Conservation (phyloP, 108 stramenopile genomes). For the Fragilaria radians region DNA sequence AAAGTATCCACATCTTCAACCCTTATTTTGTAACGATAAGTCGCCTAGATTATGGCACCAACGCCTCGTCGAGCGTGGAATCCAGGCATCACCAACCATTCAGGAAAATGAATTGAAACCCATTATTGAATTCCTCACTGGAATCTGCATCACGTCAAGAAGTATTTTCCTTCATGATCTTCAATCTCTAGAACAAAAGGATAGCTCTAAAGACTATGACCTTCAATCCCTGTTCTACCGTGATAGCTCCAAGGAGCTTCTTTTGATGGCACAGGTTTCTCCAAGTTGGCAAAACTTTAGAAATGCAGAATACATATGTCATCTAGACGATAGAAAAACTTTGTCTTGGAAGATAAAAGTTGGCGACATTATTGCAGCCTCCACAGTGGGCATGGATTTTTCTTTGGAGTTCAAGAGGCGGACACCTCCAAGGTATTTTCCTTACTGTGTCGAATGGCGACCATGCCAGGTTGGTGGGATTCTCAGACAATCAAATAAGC, state of each 20-base stretch:
- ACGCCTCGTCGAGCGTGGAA: constrained; percentile 10
- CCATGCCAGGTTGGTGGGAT: constrained; percentile 44
- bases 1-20: constrained; percentile 18
- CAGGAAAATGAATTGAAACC: not conserved
- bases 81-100: constrained; percentile 2
- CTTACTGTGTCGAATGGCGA: constrained; percentile 19
- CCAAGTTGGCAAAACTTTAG: constrained; percentile 8
- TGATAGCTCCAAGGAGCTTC: not conserved
- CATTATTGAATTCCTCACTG: not conserved
- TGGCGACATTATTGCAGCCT: constrained; percentile 33
- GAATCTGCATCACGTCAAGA: not conserved
- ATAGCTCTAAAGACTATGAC: not conserved
- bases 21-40: constrained; percentile 13
- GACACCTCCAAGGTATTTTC: constrained; percentile 19
- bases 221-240: not conserved
- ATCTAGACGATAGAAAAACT: constrained; percentile 5
- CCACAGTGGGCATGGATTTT: no score
- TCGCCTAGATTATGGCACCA: constrained; percentile 24
- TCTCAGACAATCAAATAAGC: constrained; percentile 4
- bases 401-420: no score
- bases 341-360: constrained; percentile 17
- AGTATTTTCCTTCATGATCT: not conserved
- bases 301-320: constrained; percentile 1
- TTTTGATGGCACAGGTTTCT: not conserved
- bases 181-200: not conserved